Percentiles rank a stretch among this genome's conserved stretches.
phyloP scores from a whole-genome alignment of 1,139 yeast species.

The Hyphopichia khmerensis region DNA sequence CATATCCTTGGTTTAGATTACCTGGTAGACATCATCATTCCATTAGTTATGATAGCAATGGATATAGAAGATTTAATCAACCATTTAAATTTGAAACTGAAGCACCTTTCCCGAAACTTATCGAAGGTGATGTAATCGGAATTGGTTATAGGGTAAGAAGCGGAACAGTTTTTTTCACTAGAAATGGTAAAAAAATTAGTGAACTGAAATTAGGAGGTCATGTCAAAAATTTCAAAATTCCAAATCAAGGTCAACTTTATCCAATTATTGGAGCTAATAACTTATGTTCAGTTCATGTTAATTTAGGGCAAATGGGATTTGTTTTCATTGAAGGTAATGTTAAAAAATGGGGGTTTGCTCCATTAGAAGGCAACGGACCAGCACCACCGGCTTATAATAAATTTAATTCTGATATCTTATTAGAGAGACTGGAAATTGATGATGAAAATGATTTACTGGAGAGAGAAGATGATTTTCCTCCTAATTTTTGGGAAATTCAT shows the following conservation, averaged over 20 bases:
- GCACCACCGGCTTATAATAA: constrained; percentile 63
- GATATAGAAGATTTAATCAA: constrained; percentile 50
- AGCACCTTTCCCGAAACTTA: constrained; percentile 46
- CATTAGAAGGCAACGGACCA: constrained; percentile 57
- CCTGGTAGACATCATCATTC: constrained; percentile 58
- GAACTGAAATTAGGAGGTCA: constrained; percentile 74
- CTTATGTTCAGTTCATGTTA: constrained; percentile 53
- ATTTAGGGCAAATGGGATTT: constrained; percentile 57
- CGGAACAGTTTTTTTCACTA: constrained; percentile 65
- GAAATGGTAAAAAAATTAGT: constrained; percentile 66
- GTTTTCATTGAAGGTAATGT: constrained; percentile 62
- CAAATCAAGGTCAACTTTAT: constrained; percentile 41
- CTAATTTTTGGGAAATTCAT: constrained; percentile 50
- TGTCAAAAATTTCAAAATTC: constrained; percentile 43
- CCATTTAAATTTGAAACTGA: constrained; percentile 41
- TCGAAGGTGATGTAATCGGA: constrained; percentile 66
- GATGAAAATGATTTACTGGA: constrained; percentile 46
- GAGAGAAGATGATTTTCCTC: constrained; percentile 54
- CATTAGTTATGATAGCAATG: constrained; percentile 51
- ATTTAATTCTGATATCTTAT: constrained; percentile 52
- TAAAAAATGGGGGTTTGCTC: constrained; percentile 66
- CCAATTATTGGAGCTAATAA: constrained; percentile 57
- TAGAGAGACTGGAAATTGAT: constrained; percentile 56
- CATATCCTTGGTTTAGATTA: constrained; percentile 59
- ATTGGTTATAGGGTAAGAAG: constrained; percentile 60